These are phyloP conservation scores for Lathyrus aphaca DNA, from an alignment of 306 rosid species.

Conservation along the genomic window DNA sequence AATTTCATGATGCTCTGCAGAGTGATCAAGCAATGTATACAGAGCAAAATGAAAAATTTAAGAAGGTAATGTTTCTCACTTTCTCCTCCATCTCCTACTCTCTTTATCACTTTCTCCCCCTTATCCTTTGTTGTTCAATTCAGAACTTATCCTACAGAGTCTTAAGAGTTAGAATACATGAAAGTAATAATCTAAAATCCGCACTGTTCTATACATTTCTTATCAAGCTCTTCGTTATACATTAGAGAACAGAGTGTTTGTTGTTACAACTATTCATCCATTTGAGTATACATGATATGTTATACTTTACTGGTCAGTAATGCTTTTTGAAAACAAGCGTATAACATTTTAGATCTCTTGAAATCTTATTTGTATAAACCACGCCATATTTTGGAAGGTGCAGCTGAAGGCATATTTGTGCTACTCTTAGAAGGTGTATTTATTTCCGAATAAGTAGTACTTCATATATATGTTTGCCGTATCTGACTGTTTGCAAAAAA, in stretches of 20 bases:
- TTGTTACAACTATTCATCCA: slow-evolving; percentile 25
- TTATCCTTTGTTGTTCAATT: slow-evolving; percentile 19
- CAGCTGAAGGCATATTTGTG: slow-evolving; percentile 16
- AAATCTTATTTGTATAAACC: slow-evolving; percentile 23
- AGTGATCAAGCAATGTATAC: slow-evolving; percentile 60
- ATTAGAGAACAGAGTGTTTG: slow-evolving; percentile 15
- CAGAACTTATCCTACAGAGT: slow-evolving; percentile 25
- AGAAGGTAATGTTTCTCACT: slow-evolving; percentile 52
- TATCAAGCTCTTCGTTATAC: slow-evolving; percentile 17
- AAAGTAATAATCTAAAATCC: slow-evolving; percentile 25
- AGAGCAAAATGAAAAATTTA: slow-evolving; percentile 64
- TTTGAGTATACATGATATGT: slow-evolving; percentile 17
- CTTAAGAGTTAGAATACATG: slow-evolving; percentile 21
- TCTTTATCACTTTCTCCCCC: background rate
- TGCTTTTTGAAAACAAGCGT: slow-evolving; percentile 15
- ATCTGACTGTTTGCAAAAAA: background rate
- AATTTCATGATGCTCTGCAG: slow-evolving; percentile 56
- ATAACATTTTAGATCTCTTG: background rate
- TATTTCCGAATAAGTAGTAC: background rate
- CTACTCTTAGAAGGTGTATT: slow-evolving; percentile 21
- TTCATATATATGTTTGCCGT: slow-evolving; percentile 1
- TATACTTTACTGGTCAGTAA: slow-evolving; percentile 13
- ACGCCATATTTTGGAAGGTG: slow-evolving; percentile 24
- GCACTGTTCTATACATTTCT: slow-evolving; percentile 23
- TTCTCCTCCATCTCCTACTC: background rate